These are phyloP conservation scores for Nakaseomyces kungkrabaensis DNA, from an alignment of 1,139 yeast species.

Conservation along the genomic window DNA sequence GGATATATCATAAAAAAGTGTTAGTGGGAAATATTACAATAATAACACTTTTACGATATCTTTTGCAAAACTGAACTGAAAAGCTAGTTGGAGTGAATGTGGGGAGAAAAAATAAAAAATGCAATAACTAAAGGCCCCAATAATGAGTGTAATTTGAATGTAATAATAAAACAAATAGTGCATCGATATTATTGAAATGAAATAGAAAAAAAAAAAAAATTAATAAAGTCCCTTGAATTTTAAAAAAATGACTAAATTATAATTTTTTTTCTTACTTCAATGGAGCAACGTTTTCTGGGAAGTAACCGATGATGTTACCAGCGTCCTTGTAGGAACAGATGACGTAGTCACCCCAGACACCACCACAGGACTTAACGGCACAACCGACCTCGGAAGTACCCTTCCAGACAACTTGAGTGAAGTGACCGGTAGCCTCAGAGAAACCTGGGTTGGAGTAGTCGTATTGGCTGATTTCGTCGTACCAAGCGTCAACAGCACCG, in stretches of 20 bases:
- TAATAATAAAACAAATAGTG: background rate
- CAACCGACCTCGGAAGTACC: constrained; percentile 49
- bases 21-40: too few species aligned
- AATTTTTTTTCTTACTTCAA: constrained; percentile 8
- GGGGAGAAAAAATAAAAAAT: background rate
- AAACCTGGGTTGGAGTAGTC: constrained; percentile 31
- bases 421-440: constrained; percentile 45
- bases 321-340: constrained; percentile 57
- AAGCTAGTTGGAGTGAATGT: background rate
- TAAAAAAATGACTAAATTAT: background rate
- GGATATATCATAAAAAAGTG: background rate
- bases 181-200: background rate
- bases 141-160: background rate
- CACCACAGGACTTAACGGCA: constrained; percentile 46
- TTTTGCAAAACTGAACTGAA: too few species aligned
- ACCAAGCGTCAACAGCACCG: constrained; percentile 53
- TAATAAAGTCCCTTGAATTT: background rate
- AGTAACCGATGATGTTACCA: constrained; percentile 43
- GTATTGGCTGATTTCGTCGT: constrained; percentile 47
- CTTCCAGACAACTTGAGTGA: constrained; percentile 65
- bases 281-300: constrained; percentile 42
- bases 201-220: background rate
- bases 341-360: constrained; percentile 42
- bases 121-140: background rate
- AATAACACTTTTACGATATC: background rate